Conservation (phyloP, 495 filamentous ascomycete genomes). For the Aspergillus carlsbadensis region DNA sequence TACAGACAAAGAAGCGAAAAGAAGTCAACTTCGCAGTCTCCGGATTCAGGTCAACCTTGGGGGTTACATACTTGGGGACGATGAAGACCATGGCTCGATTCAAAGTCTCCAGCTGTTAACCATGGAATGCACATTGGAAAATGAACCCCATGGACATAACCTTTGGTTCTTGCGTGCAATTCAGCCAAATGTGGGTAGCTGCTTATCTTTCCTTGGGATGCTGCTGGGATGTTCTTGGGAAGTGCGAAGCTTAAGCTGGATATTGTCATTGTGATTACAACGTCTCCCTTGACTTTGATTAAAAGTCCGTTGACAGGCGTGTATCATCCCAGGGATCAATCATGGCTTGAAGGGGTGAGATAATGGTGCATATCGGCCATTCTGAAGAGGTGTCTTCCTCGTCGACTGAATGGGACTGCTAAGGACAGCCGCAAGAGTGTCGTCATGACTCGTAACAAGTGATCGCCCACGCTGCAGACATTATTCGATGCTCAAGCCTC, state of each 20-base stretch:
- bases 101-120: background rate
- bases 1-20: background rate
- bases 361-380: no score
- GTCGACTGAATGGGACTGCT: no score
- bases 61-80: no score
- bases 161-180: background rate
- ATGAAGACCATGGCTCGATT: background rate
- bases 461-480: background rate
- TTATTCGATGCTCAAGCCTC: background rate
- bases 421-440: conserved; percentile 11
- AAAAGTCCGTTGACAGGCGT: no score
- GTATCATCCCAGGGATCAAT: no score
- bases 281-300: background rate
- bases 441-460: conserved; percentile 20
- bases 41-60: no score
- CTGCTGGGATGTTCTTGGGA: background rate
- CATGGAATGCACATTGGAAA: background rate
- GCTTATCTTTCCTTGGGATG: background rate
- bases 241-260: background rate
- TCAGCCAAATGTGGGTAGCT: background rate
- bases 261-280: background rate
- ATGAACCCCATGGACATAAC: background rate
- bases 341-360: no score
- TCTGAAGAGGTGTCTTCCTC: background rate
- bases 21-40: background rate